Evolutionary conservation across 164 flowering plant genomes (phyloP).

Genomic region (Umbellularia californica): DNA sequence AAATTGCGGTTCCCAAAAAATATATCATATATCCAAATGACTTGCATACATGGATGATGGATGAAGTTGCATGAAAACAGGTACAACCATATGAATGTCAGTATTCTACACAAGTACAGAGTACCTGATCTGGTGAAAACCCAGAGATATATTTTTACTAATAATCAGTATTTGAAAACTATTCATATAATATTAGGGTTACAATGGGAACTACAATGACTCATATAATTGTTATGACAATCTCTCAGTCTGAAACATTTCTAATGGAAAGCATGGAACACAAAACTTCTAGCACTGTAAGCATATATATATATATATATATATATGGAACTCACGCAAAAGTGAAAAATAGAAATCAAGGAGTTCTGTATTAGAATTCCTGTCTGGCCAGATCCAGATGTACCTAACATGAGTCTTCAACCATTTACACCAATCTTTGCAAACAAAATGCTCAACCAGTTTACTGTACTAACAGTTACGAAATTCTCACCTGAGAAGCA

Average conservation of each 20-base stretch:
- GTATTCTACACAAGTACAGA: background rate
- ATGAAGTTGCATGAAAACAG: background rate
- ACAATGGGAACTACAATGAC: background rate
- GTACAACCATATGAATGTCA: background rate
- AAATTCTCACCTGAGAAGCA: constrained; percentile 86
- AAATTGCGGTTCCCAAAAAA: background rate
- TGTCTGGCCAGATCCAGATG: background rate
- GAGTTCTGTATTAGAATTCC: background rate
- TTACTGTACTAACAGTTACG: background rate
- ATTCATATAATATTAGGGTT: background rate
- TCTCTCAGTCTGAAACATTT: background rate
- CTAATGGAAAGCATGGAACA: background rate
- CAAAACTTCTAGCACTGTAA: background rate
- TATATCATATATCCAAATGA: background rate
- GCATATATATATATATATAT: no score
- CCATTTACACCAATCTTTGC: background rate
- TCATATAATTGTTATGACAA: background rate
- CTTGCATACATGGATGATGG: background rate
- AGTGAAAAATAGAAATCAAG: background rate
- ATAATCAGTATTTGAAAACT: no score
- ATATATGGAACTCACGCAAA: no score
- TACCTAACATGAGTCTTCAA: background rate
- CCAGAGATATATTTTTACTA: background rate
- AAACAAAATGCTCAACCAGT: background rate
- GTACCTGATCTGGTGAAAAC: background rate